phyloP scores from a whole-genome alignment of 2,329 filamentous ascomycete species.

The Iodosphaeria phyllophila region DNA sequence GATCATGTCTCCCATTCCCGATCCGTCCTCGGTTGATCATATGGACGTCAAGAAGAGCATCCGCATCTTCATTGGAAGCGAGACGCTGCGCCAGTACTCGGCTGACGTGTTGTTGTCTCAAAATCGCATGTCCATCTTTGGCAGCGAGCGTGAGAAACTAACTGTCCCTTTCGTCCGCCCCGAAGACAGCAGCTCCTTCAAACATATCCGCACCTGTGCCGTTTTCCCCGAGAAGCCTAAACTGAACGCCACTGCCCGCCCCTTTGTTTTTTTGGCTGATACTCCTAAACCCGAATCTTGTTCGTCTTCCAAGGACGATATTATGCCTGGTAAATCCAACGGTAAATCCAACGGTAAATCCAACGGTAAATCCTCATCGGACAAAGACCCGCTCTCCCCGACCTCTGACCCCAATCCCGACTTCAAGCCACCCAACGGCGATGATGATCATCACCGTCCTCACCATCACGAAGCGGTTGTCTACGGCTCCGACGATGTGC shows the following conservation, averaged over 20 bases:
- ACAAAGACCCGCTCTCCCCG: too few species aligned
- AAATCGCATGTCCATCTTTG: conserved; percentile 73
- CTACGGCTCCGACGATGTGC: too few species aligned
- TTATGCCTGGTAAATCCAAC: too few species aligned
- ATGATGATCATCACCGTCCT: too few species aligned
- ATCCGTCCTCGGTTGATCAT: too few species aligned
- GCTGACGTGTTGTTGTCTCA: conserved; percentile 86
- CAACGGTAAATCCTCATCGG: too few species aligned
- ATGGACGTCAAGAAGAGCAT: conserved; percentile 41
- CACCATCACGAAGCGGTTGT: too few species aligned
- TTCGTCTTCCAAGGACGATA: too few species aligned
- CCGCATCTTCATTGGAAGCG: conserved; percentile 78
- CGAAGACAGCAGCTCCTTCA: conserved; percentile 70
- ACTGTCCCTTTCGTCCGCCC: conserved; percentile 85
- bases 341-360: too few species aligned
- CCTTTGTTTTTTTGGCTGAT: conserved; percentile 22
- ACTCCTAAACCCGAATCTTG: too few species aligned
- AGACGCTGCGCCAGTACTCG: conserved; percentile 68
- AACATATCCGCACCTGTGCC: conserved; percentile 48
- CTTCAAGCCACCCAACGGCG: too few species aligned
- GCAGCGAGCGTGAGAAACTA: conserved; percentile 71
- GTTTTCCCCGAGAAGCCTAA: conserved; percentile 34
- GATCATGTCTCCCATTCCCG: conserved; percentile 33
- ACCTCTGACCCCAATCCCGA: too few species aligned
- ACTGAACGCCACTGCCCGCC: conserved; percentile 32